Conservation (phyloP, 106 monocot genomes). For the Dactylorhiza incarnata region DNA sequence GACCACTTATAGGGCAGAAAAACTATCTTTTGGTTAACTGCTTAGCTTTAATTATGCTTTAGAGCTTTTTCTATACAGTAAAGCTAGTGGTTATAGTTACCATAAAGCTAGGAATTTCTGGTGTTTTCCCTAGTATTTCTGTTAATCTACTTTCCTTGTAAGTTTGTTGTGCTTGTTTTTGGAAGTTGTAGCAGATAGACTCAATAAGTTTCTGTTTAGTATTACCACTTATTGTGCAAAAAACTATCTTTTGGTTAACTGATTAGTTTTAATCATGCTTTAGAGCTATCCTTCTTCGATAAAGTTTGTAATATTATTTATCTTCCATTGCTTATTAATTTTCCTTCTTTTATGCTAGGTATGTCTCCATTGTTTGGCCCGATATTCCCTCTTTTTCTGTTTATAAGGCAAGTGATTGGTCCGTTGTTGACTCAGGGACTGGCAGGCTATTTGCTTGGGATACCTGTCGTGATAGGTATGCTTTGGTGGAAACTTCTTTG, state of each 20-base stretch:
- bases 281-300: not conserved
- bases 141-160: too few species aligned
- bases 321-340: not conserved
- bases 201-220: too few species aligned
- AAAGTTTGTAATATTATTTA: not conserved
- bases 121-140: too few species aligned
- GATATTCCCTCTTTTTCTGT: constrained; percentile 92
- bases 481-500: constrained; percentile 77
- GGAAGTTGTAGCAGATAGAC: too few species aligned
- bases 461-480: constrained; percentile 95
- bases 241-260: not conserved
- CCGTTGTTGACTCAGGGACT: constrained; percentile 95
- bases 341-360: constrained; percentile 43
- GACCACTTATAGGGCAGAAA: not conserved
- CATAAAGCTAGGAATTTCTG: too few species aligned
- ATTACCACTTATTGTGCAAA: not conserved
- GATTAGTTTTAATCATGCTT: not conserved
- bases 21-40: not conserved
- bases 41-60: not conserved
- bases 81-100: not conserved
- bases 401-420: constrained; percentile 88
- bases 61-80: not conserved
- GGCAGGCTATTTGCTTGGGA: constrained; percentile 98
- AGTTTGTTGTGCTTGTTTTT: not conserved
- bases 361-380: constrained; percentile 89